Evolutionary conservation across 2,329 filamentous ascomycete genomes (phyloP).

Genomic region (Neoscytalidium dimidiatum): DNA sequence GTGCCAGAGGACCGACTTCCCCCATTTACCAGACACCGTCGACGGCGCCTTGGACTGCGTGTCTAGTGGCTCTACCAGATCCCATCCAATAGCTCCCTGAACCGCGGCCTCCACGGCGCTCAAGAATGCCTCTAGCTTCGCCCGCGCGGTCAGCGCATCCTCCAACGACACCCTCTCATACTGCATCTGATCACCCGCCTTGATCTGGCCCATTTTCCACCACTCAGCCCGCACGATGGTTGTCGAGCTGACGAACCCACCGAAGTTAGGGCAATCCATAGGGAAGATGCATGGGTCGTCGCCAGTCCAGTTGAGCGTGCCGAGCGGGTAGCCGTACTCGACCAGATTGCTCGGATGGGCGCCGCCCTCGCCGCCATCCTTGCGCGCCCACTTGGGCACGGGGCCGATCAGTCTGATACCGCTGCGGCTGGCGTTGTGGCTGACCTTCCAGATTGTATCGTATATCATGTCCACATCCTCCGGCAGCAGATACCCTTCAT

Average conservation of each 20-base stretch:
- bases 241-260: conserved; percentile 59
- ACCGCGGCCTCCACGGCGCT: conserved; percentile 44
- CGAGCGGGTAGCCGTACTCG: conserved; percentile 58
- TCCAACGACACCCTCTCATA: conserved; percentile 55
- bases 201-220: conserved; percentile 65
- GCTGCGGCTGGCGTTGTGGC: conserved; percentile 61
- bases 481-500: conserved; percentile 53
- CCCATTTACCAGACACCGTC: conserved; percentile 4
- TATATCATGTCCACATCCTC: conserved; percentile 61
- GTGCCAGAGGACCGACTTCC: conserved; percentile 33
- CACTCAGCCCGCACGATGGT: conserved; percentile 60
- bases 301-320: conserved; percentile 62
- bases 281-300: conserved; percentile 64
- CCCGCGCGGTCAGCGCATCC: conserved; percentile 50
- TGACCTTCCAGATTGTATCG: conserved; percentile 59
- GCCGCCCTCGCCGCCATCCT: conserved; percentile 64
- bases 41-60: conserved; percentile 12
- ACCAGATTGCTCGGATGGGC: conserved; percentile 60
- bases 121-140: conserved; percentile 49
- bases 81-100: conserved; percentile 19
- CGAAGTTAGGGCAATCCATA: conserved; percentile 61
- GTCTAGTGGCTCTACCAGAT: not conserved
- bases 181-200: conserved; percentile 57
- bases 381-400: conserved; percentile 59
- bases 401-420: conserved; percentile 63